Evolutionary conservation across 257 asterid species (phyloP).

Genomic region (Nemophila menziesii): DNA sequence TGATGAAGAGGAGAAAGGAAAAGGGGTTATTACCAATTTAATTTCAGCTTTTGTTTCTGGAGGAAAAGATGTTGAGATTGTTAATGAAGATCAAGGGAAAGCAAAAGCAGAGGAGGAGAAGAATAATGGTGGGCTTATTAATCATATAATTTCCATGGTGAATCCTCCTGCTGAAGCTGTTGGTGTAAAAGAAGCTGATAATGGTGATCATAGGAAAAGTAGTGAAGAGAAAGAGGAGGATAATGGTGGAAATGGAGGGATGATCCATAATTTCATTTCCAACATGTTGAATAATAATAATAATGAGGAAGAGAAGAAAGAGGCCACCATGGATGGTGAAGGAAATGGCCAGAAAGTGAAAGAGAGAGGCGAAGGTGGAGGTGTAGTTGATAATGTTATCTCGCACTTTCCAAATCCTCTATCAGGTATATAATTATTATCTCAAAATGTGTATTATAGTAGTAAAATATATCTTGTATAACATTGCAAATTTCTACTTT

Average conservation of each 20-base stretch:
- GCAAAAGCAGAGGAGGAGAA: neutral
- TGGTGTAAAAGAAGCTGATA: neutral
- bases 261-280: constrained; percentile 27
- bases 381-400: constrained; percentile 20
- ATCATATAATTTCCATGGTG: constrained; percentile 17
- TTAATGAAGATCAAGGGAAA: neutral
- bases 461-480: neutral
- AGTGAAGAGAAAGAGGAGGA: neutral
- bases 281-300: constrained; percentile 12
- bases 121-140: constrained; percentile 12
- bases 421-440: too few relatives aligned
- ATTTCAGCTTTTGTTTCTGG: constrained; percentile 27
- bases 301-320: constrained; percentile 2
- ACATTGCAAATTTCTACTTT: neutral
- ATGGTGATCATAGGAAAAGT: neutral
- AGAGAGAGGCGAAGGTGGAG: constrained; percentile 9
- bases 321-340: neutral
- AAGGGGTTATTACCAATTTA: constrained; percentile 27
- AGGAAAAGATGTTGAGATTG: neutral
- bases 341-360: constrained; percentile 4
- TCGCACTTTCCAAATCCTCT: constrained; percentile 43
- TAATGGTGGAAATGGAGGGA: constrained; percentile 24
- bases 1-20: constrained; percentile 13
- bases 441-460: too few relatives aligned
- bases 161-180: constrained; percentile 2